These are phyloP conservation scores for Penicillium diatomitis DNA, from an alignment of 495 filamentous ascomycete genomes.

Conservation along the genomic window DNA sequence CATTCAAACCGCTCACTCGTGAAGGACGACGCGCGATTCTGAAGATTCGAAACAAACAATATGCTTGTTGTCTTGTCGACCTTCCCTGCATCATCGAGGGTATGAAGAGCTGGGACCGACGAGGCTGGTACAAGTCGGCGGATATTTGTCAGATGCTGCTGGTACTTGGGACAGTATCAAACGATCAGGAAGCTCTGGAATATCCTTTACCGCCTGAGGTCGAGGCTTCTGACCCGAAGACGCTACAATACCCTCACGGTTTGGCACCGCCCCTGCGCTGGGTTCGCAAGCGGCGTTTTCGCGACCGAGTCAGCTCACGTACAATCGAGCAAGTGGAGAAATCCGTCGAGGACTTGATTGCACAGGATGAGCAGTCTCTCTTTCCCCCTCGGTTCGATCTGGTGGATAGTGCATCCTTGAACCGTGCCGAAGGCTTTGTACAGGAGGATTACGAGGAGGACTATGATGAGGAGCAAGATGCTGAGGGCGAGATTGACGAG, in stretches of 20 bases:
- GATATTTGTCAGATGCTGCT: slow-evolving; percentile 95
- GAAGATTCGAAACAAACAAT: slow-evolving; percentile 57
- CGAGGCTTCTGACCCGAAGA: slow-evolving; percentile 45
- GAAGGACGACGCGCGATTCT: slow-evolving; percentile 68
- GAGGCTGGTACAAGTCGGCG: slow-evolving; percentile 82
- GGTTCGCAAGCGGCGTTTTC: slow-evolving; percentile 75
- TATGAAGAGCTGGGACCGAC: slow-evolving; percentile 94
- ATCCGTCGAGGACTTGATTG: slow-evolving; percentile 67
- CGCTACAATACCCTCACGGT: slow-evolving; percentile 80
- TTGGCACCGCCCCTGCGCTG: slow-evolving; percentile 86
- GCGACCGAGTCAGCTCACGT: slow-evolving; percentile 63
- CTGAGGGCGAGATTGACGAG: slow-evolving; percentile 43
- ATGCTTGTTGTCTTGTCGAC: slow-evolving; percentile 77
- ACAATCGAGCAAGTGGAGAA: slow-evolving; percentile 85
- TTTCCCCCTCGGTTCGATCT: slow-evolving; percentile 50
- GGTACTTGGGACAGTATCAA: slow-evolving; percentile 60
- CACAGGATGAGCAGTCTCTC: slow-evolving; percentile 52
- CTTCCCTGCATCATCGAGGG: slow-evolving; percentile 86
- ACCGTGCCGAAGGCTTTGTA: slow-evolving; percentile 39
- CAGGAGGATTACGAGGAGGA: slow-evolving; percentile 39
- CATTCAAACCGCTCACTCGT: slow-evolving; percentile 66
- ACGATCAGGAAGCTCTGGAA: slow-evolving; percentile 64
- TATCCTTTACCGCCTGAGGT: slow-evolving; percentile 57
- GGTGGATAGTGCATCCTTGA: slow-evolving; percentile 50
- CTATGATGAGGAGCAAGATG: slow-evolving; percentile 47